phyloP scores from a whole-genome alignment of 768 basidiomycete genomes.

The Agrocybe pediades region DNA sequence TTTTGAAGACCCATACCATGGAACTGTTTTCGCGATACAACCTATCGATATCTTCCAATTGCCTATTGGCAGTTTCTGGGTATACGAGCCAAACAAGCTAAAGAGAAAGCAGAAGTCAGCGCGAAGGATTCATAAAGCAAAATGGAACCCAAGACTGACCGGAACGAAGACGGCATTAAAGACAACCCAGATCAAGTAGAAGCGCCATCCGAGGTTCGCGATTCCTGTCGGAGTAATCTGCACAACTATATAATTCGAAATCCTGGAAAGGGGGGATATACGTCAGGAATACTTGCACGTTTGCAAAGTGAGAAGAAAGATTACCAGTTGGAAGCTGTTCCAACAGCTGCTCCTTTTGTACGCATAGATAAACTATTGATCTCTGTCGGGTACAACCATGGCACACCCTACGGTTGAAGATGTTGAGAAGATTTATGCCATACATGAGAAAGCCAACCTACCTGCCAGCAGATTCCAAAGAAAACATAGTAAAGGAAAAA shows the following conservation, averaged over 20 bases:
- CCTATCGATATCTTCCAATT: constrained; percentile 51
- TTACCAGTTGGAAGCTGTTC: constrained; percentile 50
- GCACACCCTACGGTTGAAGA: constrained; percentile 36
- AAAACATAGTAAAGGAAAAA: constrained; percentile 54
- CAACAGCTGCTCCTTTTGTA: constrained; percentile 50
- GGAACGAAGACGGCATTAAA: constrained; percentile 53
- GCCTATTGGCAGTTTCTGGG: constrained; percentile 51
- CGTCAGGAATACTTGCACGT: neutral
- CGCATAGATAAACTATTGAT: constrained; percentile 54
- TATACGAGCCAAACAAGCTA: constrained; percentile 50
- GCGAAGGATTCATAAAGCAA: neutral
- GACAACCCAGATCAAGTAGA: constrained; percentile 50
- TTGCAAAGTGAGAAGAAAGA: neutral
- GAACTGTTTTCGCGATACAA: constrained; percentile 45
- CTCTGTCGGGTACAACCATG: constrained; percentile 53
- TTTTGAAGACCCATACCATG: constrained; percentile 42
- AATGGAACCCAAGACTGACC: constrained; percentile 19
- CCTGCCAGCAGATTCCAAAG: constrained; percentile 57
- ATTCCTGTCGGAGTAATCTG: constrained; percentile 51
- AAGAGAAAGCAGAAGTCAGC: neutral
- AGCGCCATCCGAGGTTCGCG: constrained; percentile 47
- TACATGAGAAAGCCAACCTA: constrained; percentile 15
- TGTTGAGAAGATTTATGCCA: neutral
- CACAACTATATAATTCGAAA: constrained; percentile 53
- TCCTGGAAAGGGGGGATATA: constrained; percentile 26